Evolutionary conservation across 164 flowering plant genomes (phyloP), one percentile per base, ranked within the genome.

Genomic region (Kalanchoe fedtschenkoi): DNA sequence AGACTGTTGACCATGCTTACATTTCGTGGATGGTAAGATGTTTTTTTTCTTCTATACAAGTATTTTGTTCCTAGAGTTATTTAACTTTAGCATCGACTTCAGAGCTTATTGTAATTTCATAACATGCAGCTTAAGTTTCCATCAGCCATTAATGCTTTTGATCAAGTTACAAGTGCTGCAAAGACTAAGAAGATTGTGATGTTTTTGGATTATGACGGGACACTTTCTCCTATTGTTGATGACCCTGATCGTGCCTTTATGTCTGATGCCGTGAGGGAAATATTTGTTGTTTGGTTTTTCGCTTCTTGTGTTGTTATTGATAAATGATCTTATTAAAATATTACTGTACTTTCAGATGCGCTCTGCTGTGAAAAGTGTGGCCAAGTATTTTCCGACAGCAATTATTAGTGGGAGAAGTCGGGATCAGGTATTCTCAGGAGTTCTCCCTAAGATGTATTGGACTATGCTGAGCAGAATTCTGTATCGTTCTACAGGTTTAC

Each of bases 331-430:
- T 26, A 11, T 11, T 26, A 26, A 29, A 29, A 26, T 37, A 51
- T n/a, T 55, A 32, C n/a, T 29, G 17, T 69, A 30, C 68, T 69
- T 6, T 32, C 78, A 93, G 98, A 93, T 93, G 98, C 88, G 86
- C 21, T 65, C 75, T 68, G 82, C 90, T 69, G 90, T 93, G 15
- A 76, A 67, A 66, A 69, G 76, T 65, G 78, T 82, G 38, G 96
- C 89, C 5, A 78, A 78, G 71, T 69, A 72, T 65, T 85, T 88
- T 62, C 92, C 96, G 21, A 90, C 98, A 5, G 96, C 97, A 54
- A 84, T 93, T 56, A 88, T 93, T 46, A 90, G 95, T 78, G 98
- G 98, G 68, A 85, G 98, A 76, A 81, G 81, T 65, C 96, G 97
- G 43, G 86, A 91, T 65, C 80, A 85, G 95, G 96, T 88, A 78